Evolutionary conservation across 495 filamentous ascomycete species (phyloP).

Genomic region (Pyronema omphalodes): DNA sequence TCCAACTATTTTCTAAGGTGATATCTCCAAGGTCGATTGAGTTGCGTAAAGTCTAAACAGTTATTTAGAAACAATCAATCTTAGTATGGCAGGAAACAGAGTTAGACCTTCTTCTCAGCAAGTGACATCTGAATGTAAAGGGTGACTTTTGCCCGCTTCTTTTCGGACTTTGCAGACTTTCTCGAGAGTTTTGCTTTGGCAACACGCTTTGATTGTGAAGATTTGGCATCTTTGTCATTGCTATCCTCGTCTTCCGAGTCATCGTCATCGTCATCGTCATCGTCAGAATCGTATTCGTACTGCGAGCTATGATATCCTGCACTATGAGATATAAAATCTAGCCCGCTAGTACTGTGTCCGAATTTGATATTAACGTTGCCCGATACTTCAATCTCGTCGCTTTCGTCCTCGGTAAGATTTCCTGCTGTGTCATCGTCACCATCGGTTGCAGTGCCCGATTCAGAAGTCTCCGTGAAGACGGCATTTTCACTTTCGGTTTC

Average conservation of each 20-base stretch:
- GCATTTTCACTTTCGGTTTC: conserved; percentile 1
- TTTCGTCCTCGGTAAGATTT: conserved; percentile 10
- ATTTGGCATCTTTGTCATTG: conserved; percentile 25
- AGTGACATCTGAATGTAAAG: conserved; percentile 94
- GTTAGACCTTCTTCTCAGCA: conserved; percentile 67
- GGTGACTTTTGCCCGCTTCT: conserved; percentile 29
- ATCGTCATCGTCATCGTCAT: conserved; percentile 32
- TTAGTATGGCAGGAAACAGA: conserved; percentile 2
- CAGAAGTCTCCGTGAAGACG: background rate
- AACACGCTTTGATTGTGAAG: conserved; percentile 10
- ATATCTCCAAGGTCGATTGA: conserved; percentile 56
- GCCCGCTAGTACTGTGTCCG: conserved; percentile 53
- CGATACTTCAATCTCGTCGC: background rate
- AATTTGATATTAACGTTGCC: conserved; percentile 40
- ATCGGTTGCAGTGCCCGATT: background rate
- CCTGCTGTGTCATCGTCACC: background rate
- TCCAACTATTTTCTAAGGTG: conserved; percentile 64
- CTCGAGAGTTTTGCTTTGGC: conserved; percentile 9
- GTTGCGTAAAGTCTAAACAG: conserved; percentile 60
- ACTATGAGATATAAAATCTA: conserved; percentile 86
- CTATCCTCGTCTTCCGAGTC: conserved; percentile 26
- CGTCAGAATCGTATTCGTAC: conserved; percentile 55
- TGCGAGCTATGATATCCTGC: conserved; percentile 55
- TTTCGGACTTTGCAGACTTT: conserved; percentile 10
- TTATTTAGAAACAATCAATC: background rate